phyloP scores from a whole-genome alignment of 208 protist genomes.

The Leishmania mexicana region DNA sequence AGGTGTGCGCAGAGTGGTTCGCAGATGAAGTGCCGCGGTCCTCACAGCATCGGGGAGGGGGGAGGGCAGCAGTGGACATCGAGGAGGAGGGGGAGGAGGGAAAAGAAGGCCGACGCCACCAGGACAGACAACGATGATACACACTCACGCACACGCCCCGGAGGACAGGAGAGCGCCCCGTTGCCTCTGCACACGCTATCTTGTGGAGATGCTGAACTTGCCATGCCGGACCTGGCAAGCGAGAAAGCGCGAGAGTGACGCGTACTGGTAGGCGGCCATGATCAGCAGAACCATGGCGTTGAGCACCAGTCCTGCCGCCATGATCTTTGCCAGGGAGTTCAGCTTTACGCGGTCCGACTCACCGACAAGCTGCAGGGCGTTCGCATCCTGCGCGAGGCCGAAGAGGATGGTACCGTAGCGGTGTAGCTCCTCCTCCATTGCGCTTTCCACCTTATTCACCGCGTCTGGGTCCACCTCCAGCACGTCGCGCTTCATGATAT shows the following conservation, averaged over 20 bases:
- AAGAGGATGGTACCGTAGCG: slow-evolving; percentile 56
- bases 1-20: not conserved
- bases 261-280: slow-evolving; percentile 66
- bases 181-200: not conserved
- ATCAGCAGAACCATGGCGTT: slow-evolving; percentile 57
- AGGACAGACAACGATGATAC: not conserved
- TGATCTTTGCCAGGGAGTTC: slow-evolving; percentile 43
- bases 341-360: slow-evolving; percentile 52
- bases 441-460: slow-evolving; percentile 45
- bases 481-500: slow-evolving; percentile 57
- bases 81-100: not conserved
- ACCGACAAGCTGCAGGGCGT: slow-evolving; percentile 47
- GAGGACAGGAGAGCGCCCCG: not conserved
- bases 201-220: slow-evolving; percentile 23
- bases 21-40: not conserved
- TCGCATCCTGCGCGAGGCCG: slow-evolving; percentile 43
- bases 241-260: slow-evolving; percentile 58
- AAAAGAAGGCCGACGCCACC: not conserved
- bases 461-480: slow-evolving; percentile 51
- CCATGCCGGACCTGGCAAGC: slow-evolving; percentile 12
- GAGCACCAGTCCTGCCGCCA: slow-evolving; percentile 43
- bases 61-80: not conserved
- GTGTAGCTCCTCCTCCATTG: slow-evolving; percentile 60
- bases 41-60: not conserved
- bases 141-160: not conserved